Evolutionary conservation across 495 filamentous ascomycete species (phyloP).

Genomic region (Podospora didyma): DNA sequence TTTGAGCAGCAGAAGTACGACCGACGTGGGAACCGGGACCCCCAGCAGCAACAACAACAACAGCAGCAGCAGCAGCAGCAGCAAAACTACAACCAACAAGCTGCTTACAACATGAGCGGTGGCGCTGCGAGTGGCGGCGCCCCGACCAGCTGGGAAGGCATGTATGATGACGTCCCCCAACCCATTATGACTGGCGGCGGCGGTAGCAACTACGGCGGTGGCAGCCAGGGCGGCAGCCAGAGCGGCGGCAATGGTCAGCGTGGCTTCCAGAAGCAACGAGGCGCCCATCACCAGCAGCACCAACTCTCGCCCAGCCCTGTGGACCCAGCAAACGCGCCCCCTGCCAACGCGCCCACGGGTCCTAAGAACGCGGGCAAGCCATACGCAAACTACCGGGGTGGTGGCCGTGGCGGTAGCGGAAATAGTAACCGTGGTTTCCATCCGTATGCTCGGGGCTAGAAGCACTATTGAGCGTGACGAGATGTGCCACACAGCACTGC

Average conservation of each 20-base stretch:
- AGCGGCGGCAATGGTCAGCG: slow-evolving; percentile 29
- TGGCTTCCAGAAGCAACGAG: slow-evolving; percentile 19
- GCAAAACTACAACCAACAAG: slow-evolving; percentile 16
- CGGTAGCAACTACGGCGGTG: slow-evolving; percentile 51
- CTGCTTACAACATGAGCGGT: neutral
- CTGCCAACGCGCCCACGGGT: slow-evolving; percentile 91
- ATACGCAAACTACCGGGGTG: slow-evolving; percentile 91
- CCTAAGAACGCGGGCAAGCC: slow-evolving; percentile 94
- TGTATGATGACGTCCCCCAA: slow-evolving; percentile 98
- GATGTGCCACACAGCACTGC: no score
- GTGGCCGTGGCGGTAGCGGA: slow-evolving; percentile 85
- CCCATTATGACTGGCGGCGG: slow-evolving; percentile 64
- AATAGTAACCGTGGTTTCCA: slow-evolving; percentile 68
- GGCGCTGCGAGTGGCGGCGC: slow-evolving; percentile 21
- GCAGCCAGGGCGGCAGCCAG: slow-evolving; percentile 48
- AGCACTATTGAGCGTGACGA: neutral
- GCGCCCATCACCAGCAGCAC: slow-evolving; percentile 11
- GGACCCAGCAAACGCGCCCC: slow-evolving; percentile 59
- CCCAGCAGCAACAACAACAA: slow-evolving; percentile 31
- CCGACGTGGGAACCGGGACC: slow-evolving; percentile 38
- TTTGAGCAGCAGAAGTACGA: slow-evolving; percentile 90
- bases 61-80: slow-evolving; percentile 30
- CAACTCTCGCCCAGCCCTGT: slow-evolving; percentile 23
- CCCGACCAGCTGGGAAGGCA: slow-evolving; percentile 92
- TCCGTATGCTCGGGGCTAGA: slow-evolving; percentile 57